Base-by-base conservation (phyloP, 208 protist species). In the Wallacemonas collosoma region DNA sequence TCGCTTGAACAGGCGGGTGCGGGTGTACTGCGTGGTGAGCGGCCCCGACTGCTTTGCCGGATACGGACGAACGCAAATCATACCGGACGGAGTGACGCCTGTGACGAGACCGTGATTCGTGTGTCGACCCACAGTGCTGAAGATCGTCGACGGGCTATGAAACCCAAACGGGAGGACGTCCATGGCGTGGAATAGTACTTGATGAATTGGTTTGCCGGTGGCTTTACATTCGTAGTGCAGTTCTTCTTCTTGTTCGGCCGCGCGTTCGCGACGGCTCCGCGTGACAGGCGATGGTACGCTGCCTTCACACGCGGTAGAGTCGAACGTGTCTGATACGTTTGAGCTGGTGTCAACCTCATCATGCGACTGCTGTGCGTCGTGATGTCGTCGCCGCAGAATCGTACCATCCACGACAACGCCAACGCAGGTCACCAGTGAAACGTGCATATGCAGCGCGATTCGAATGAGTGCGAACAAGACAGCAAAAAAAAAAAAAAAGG, bases 111-210 rank as follows among this genome's bases (percentile, higher is more conserved):
- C 89, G 2, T 76, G 44, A 56, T 82, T 87, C 2, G 87, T 91
- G 70, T 93, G 89, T 3, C 85, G 77, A 2, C 87, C 89, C 12
- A 86, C 51, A 0, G 85, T 75, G 15, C 71, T 44, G 76, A 91
- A 94, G 5, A 94, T 76, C 3, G 71, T 70, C 2, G 75, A 80
- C 11, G 79, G 75, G 43, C 65, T 73, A 35, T 79, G 73, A 3
- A 95, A 68, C 9, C 85, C 85, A 50, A 84, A 90, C 12, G 87
- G 85, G 2, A 91, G 62, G n/a, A 93, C 73, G 60, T 89, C 83
- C 75, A 87, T 79, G 47, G 72, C 68, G 66, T 90, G 80, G 65
- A 92, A 92, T 9, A 76, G 58, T 12, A 57, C 72, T 75, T 90
- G 80, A 9, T 62, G 71, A 11, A 90, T 44, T 5, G 73, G 76